Conservation (phyloP, 768 basidiomycete species). For the Tricholoma saponaceum region DNA sequence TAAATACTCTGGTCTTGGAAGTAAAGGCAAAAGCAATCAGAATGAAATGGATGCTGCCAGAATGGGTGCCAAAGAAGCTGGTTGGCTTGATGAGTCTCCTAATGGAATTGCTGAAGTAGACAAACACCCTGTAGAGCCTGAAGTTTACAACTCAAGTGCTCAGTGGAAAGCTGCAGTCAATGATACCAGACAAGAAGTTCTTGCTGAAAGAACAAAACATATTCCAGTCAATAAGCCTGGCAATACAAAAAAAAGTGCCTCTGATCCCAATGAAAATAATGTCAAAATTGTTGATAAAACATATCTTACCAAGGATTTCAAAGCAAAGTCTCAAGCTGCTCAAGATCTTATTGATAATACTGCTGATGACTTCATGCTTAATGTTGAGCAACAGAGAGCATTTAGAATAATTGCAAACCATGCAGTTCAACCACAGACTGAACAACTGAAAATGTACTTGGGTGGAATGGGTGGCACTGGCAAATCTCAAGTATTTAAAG, state of each 20-base stretch:
- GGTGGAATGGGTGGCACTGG: no score
- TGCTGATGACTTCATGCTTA: conserved; percentile 15
- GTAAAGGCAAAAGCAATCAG: not conserved
- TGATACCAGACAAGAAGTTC: not conserved
- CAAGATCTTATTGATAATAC: not conserved
- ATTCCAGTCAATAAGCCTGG: not conserved
- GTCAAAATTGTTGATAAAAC: not conserved
- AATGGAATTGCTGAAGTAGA: not conserved
- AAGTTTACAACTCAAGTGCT: not conserved
- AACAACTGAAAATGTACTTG: not conserved
- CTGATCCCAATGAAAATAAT: not conserved
- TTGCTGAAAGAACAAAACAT: not conserved
- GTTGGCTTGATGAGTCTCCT: not conserved
- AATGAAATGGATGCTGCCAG: not conserved
- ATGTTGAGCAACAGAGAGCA: conserved; percentile 22
- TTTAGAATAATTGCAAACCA: not conserved
- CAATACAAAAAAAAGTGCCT: not conserved
- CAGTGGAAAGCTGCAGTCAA: not conserved
- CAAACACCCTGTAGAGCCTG: not conserved
- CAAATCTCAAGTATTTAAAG: not conserved
- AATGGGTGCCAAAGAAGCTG: not conserved
- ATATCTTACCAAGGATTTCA: not conserved
- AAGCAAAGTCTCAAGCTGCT: not conserved
- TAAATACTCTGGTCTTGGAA: not conserved
- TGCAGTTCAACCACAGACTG: not conserved